Conservation (phyloP, 495 filamentous ascomycete species). For the Cercophora newfieldiana region DNA sequence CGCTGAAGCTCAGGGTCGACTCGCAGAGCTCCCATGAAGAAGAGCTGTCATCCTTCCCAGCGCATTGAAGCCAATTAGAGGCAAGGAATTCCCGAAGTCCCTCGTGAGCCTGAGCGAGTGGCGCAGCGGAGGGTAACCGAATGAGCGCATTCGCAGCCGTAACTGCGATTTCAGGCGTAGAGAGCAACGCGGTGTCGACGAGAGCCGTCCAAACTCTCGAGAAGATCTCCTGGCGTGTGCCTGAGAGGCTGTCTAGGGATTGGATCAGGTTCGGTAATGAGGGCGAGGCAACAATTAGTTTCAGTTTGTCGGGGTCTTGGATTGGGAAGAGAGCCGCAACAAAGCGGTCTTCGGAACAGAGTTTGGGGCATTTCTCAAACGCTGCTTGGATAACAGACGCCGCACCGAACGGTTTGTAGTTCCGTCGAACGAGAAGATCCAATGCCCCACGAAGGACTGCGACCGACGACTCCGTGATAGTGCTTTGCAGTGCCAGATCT, state of each 20-base stretch:
- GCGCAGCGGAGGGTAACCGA: constrained; percentile 33
- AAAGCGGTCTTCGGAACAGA: constrained; percentile 22
- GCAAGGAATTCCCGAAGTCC: constrained; percentile 45
- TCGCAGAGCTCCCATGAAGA: constrained; percentile 42
- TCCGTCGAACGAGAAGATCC: constrained; percentile 48
- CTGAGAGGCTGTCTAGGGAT: constrained; percentile 33
- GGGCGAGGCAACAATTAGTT: constrained; percentile 35
- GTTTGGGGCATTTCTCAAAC: constrained; percentile 32
- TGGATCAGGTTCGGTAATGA: constrained; percentile 39
- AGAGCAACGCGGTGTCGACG: constrained; percentile 32
- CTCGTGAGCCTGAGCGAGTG: constrained; percentile 27
- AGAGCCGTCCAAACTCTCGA: constrained; percentile 39
- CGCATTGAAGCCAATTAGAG: constrained; percentile 34
- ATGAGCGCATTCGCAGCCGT: constrained; percentile 41
- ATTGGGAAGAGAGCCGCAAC: constrained; percentile 25
- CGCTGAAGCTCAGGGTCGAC: constrained; percentile 36
- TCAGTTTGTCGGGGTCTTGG: constrained; percentile 20
- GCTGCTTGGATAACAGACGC: constrained; percentile 60
- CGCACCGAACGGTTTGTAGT: constrained; percentile 82
- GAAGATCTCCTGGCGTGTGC: constrained; percentile 40
- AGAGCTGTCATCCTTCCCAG: constrained; percentile 18
- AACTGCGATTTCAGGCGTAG: constrained; percentile 19
- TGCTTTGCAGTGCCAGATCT: neutral
- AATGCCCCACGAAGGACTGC: constrained; percentile 36
- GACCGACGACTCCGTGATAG: constrained; percentile 20